These are phyloP conservation scores for Chaetomiaceae sp. DNA, from an alignment of 2,329 filamentous ascomycete genomes.

Conservation along the genomic window DNA sequence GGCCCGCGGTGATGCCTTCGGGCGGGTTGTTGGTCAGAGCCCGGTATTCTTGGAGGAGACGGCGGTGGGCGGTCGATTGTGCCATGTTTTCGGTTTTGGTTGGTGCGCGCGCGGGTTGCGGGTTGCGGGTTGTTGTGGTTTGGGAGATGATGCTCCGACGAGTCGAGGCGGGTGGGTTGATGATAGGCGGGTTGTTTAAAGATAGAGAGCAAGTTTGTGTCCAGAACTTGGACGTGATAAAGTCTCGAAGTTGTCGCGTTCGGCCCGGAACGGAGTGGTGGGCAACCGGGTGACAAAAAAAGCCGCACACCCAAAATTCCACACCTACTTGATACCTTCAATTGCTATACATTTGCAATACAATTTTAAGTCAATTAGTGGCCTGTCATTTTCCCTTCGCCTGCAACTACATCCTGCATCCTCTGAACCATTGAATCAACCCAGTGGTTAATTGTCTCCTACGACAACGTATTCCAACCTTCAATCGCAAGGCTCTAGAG, in stretches of 20 bases:
- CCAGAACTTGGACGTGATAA: too few relatives aligned
- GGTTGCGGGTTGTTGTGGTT: too few relatives aligned
- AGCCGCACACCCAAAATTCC: neutral
- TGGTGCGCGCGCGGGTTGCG: neutral
- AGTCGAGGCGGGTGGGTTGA: neutral
- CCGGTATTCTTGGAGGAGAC: constrained; percentile 95
- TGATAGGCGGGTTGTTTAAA: too few relatives aligned
- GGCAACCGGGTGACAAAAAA: neutral
- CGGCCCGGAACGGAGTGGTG: too few relatives aligned
- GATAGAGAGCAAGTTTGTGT: too few relatives aligned
- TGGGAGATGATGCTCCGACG: too few relatives aligned
- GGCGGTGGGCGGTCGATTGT: constrained; percentile 62
- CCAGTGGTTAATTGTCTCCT: neutral
- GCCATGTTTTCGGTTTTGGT: constrained; percentile 40
- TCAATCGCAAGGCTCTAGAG: neutral
- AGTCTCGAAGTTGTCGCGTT: too few relatives aligned
- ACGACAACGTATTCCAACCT: neutral
- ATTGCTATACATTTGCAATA: too few relatives aligned
- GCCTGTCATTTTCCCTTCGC: neutral
- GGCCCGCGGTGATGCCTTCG: constrained; percentile 95
- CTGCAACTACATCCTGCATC: neutral
- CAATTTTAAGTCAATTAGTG: neutral
- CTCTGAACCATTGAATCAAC: neutral
- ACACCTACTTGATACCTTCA: neutral
- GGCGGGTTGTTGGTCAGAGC: constrained; percentile 89